phyloP scores from a whole-genome alignment of 345 rosid genomes.

The Populus euphratica region DNA sequence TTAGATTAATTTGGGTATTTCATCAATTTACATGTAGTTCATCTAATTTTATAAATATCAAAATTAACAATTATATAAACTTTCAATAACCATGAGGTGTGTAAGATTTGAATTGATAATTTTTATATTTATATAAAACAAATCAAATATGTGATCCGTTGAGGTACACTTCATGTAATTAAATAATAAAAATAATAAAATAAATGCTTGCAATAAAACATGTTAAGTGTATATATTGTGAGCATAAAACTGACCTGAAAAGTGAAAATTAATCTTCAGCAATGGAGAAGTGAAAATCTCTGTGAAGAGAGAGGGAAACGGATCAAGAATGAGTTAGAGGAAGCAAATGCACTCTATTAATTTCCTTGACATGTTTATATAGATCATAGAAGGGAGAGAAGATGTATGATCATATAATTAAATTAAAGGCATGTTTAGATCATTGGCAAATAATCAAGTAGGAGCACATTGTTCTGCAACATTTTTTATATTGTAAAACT shows the following conservation, averaged over 20 bases:
- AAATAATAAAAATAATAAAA: too few species aligned
- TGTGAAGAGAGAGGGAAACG: neutral
- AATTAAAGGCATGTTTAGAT: neutral
- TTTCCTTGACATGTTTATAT: neutral
- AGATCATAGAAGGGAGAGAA: neutral
- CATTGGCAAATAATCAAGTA: neutral
- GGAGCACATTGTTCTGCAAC: neutral
- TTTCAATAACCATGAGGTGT: accelerated
- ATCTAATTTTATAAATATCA: accelerated
- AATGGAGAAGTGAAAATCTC: neutral
- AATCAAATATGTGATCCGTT: too few species aligned
- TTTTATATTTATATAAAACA: too few species aligned
- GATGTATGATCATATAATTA: neutral
- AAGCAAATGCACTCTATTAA: neutral
- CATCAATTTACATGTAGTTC: accelerated
- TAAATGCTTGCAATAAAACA: neutral
- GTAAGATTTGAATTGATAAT: too few species aligned
- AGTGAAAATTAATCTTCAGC: neutral
- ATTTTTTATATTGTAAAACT: neutral
- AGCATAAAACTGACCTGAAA: conserved; percentile 22
- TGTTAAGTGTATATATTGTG: neutral
- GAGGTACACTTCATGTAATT: accelerated
- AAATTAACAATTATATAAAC: accelerated
- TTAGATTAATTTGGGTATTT: accelerated
- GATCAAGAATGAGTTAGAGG: neutral